Base-by-base conservation (phyloP, 345 rosid species). In the Anastatica hierochuntica region DNA sequence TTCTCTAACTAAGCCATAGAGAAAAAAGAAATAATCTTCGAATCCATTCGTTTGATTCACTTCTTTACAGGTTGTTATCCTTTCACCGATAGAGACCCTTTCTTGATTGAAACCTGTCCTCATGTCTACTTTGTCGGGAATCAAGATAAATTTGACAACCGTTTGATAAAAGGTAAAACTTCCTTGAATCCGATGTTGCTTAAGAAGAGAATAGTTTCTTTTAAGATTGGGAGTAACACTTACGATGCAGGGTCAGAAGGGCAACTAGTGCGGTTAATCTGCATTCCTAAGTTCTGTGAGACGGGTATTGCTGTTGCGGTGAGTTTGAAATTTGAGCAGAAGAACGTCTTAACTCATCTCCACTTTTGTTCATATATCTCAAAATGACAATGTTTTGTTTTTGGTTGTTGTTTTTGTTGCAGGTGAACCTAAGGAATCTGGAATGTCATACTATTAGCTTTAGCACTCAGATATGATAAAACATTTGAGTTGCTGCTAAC, bases 71-170 rank as follows among this genome's bases (percentile, higher is more conserved):
- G 95, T 24, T 94, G 99, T 61, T 94, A 94, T 73, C 99, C 99
- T 64, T 94, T 77, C 77, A 79, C 80, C 3, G 95, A 88, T 71
- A 76, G 79, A 67, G 99, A 92, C 74, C 98, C 97, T 62, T 92
- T 92, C 78, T 68, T 92, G 48, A 78, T 88, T 8, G 95, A 88
- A 69, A 78, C 74, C 52, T 92, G 97, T 30, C 98, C 98, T 50
- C 95, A 85, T 81, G 90, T 92, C 48, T 92, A 85, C 72, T 92
- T 88, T 42, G 79, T 61, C 6, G 97, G 96, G 19, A 92, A 92
- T 70, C 95, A 81, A 73, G 82, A 83, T 35, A 79, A 76, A 68
- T 88, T 66, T 58, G 90, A 74, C 57, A 79, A 73, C 21, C 74
- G 74, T 64, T 53, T 77, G 55, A 9, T 85, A 40, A 69, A 77